Percentiles rank a stretch among this genome's conserved stretches.
Conservation (phyloP, 2,329 filamentous ascomycete species). For the Zelopaecilomyces penicillatus region DNA sequence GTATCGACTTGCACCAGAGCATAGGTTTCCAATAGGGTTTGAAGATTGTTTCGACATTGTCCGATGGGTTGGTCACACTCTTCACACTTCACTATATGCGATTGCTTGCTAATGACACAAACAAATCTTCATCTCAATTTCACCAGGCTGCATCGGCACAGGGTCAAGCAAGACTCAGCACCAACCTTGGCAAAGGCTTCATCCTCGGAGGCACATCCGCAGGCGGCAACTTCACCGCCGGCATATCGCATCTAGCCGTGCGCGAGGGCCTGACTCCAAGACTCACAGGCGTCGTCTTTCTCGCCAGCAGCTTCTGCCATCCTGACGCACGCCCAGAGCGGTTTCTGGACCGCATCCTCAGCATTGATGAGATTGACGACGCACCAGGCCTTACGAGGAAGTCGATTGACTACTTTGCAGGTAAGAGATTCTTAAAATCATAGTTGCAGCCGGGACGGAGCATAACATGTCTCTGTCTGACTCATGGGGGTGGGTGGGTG, state of each 20-base stretch:
- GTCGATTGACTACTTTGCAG: slow-evolving; percentile 26
- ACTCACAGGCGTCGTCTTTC: slow-evolving; percentile 37
- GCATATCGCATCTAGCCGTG: slow-evolving; percentile 33
- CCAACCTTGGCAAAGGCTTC: slow-evolving; percentile 35
- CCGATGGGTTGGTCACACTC: slow-evolving; percentile 14
- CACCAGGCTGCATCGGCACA: slow-evolving; percentile 15
- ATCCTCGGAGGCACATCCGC: slow-evolving; percentile 43
- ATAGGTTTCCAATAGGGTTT: slow-evolving; percentile 37
- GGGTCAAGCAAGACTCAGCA: slow-evolving; percentile 23
- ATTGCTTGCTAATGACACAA: no score
- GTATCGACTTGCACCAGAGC: slow-evolving; percentile 43
- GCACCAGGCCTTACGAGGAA: slow-evolving; percentile 26
- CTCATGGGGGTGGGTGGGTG: background rate
- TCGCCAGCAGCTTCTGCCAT: slow-evolving; percentile 36
- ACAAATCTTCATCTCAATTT: no score
- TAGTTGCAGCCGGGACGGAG: no score
- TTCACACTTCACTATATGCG: background rate
- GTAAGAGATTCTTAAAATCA: slow-evolving; percentile 3
- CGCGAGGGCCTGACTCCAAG: slow-evolving; percentile 27
- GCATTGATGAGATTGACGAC: slow-evolving; percentile 28
- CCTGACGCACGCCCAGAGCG: slow-evolving; percentile 30
- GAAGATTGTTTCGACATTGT: slow-evolving; percentile 36
- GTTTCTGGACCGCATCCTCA: slow-evolving; percentile 24
- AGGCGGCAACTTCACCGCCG: slow-evolving; percentile 42
- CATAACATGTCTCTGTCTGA: background rate